Percentiles rank a stretch among this genome's conserved stretches.
Evolutionary conservation across 371 early-diverging fungal genomes (phyloP).

Genomic region (Parasitella parasitica): DNA sequence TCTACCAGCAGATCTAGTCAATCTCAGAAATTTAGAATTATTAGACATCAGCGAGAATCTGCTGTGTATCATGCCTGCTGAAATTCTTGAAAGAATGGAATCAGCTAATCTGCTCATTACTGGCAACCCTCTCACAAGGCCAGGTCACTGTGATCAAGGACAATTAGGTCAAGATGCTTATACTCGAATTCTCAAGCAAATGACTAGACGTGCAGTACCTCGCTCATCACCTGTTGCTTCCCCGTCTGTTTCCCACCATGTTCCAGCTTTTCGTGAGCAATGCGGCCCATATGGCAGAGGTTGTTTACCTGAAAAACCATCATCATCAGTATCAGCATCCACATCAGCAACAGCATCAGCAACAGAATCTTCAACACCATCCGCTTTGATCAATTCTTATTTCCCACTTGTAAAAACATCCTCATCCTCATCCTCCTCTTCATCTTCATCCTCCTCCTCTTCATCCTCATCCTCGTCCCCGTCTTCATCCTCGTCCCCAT

Average conservation of each 20-base stretch:
- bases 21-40: slow-evolving; percentile 49
- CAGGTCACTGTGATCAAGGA: slow-evolving; percentile 43
- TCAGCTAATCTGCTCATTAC: slow-evolving; percentile 56
- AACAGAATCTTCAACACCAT: slow-evolving; percentile 17
- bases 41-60: slow-evolving; percentile 65
- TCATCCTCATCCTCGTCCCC: neutral
- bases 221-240: slow-evolving; percentile 23
- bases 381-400: neutral
- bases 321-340: slow-evolving; percentile 14
- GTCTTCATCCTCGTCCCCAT: too few relatives aligned
- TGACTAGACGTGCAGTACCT: slow-evolving; percentile 52
- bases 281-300: slow-evolving; percentile 45
- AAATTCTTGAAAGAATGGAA: slow-evolving; percentile 56
- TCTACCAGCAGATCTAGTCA: slow-evolving; percentile 58
- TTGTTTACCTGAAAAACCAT: slow-evolving; percentile 26
- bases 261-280: slow-evolving; percentile 7
- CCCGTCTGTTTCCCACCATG: slow-evolving; percentile 13
- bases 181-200: slow-evolving; percentile 46
- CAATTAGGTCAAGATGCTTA: slow-evolving; percentile 43
- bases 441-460: neutral
- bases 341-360: slow-evolving; percentile 14
- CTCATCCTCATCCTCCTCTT: neutral
- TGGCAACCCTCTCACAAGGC: slow-evolving; percentile 62
- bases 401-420: neutral
- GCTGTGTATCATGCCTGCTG: slow-evolving; percentile 62